Evolutionary conservation across 768 basidiomycete species (phyloP).

Genomic region (Phlegmacium glaucopus): DNA sequence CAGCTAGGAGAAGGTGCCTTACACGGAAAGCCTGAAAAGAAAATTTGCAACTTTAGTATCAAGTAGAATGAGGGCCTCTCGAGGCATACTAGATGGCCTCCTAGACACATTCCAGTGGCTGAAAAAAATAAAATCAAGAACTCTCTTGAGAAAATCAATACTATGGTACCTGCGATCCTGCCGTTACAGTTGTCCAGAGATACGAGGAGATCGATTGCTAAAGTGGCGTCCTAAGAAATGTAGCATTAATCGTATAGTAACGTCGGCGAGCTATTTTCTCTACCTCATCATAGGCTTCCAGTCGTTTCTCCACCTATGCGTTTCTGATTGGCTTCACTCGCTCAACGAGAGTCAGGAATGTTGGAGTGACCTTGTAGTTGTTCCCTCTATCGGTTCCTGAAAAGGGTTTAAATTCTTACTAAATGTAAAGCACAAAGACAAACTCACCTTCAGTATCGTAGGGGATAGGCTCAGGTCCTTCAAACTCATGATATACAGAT

Average conservation of each 20-base stretch:
- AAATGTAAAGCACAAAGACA: background rate
- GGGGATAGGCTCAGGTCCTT: conserved; percentile 82
- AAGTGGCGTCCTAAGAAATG: conserved; percentile 62
- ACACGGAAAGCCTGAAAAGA: conserved; percentile 37
- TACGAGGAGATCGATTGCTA: conserved; percentile 71
- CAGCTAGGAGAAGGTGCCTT: conserved; percentile 10
- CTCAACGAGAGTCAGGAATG: background rate
- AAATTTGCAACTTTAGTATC: background rate
- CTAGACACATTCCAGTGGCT: conserved; percentile 91
- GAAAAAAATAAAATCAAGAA: conserved; percentile 1
- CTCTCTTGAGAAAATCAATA: conserved; percentile 10
- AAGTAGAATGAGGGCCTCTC: background rate
- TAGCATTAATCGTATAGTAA: too few species aligned
- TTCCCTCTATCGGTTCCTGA: conserved; percentile 69
- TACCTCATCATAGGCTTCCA: conserved; percentile 88
- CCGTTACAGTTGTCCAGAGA: conserved; percentile 86
- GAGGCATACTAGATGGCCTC: conserved; percentile 70
- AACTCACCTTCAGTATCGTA: conserved; percentile 78
- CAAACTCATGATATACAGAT: conserved; percentile 89
- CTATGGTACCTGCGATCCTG: conserved; percentile 71
- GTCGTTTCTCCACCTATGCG: conserved; percentile 79
- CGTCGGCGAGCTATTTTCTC: background rate
- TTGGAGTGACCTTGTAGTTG: conserved; percentile 68
- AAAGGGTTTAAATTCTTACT: background rate
- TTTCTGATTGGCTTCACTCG: background rate